phyloP scores from a whole-genome alignment of 805 yeast species.

The Teunomyces atbi region DNA sequence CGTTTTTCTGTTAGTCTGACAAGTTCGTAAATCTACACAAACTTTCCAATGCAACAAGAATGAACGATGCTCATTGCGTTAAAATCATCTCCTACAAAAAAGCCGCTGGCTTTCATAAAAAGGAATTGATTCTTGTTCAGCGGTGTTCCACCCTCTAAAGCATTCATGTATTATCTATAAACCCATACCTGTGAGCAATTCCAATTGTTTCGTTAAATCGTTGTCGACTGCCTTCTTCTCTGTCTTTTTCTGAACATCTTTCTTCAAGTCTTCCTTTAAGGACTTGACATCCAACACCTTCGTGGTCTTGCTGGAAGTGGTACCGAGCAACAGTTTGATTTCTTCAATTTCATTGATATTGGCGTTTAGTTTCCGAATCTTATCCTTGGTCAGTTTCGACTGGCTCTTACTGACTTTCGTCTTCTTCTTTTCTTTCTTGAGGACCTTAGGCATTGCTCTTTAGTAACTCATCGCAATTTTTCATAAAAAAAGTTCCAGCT shows the following conservation, averaged over 20 bases:
- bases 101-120: too few relatives aligned
- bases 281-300: slow-evolving; percentile 35
- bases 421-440: background rate
- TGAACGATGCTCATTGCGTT: too few relatives aligned
- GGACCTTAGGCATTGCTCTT: slow-evolving; percentile 2
- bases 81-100: too few relatives aligned
- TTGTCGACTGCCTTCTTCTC: slow-evolving; percentile 33
- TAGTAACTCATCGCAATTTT: slow-evolving; percentile 1
- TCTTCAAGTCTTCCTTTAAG: slow-evolving; percentile 37
- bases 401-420: slow-evolving; percentile 7
- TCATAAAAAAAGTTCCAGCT: background rate
- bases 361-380: slow-evolving; percentile 33
- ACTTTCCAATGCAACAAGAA: too few relatives aligned
- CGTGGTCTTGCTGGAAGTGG: slow-evolving; percentile 9
- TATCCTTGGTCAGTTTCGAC: slow-evolving; percentile 10
- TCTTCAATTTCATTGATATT: slow-evolving; percentile 23
- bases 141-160: too few relatives aligned
- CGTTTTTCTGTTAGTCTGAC: background rate
- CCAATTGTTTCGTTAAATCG: slow-evolving; percentile 47
- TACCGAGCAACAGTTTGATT: slow-evolving; percentile 14
- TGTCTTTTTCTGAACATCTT: slow-evolving; percentile 32
- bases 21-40: background rate
- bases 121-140: too few relatives aligned
- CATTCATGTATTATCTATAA: slow-evolving; percentile 13
- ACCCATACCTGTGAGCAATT: slow-evolving; percentile 46